Base-by-base conservation (phyloP, 306 rosid genomes). In the Dryas octopetala region DNA sequence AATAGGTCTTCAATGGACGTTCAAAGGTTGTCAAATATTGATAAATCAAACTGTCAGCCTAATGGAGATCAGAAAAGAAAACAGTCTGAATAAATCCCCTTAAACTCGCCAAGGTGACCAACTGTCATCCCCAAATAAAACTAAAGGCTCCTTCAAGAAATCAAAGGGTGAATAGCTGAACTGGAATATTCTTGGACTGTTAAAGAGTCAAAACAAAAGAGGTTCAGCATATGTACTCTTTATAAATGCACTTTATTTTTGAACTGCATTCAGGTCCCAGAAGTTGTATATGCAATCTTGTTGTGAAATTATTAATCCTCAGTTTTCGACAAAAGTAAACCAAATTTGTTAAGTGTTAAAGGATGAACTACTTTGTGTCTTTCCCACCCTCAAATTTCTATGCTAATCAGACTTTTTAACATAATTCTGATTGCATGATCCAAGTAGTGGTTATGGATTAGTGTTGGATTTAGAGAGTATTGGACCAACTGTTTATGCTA, bases 181-280 rank as follows among this genome's bases (percentile, higher is more conserved):
- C 77, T 91, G 90, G 89, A 93, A 76, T 4, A 83, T 85, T 69
- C 98, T 93, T 78, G 84, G 97, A 85, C 87, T 89, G 47, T 77
- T 89, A 76, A 82, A 74, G 78, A 62, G 70, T 81, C 84, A 54
- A 83, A 84, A 61, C 66, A 86, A 70, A 81, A 80, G 82, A 67
- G 75, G 84, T 46, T 81, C 84, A 87, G 64, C 75, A 67, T 78
- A 49, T 23, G 23, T 23, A 23, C 23, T 23, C 23, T 50, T 45
- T 78, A 61, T 72, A 79, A 70, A 53, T 62, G 75, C 51, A 44
- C 68, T 60, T 57, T 59, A 40, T 77, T 75, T 38, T 52, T 28
- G 13, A 12, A 60, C 48, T 32, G 19, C 70, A 58, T 62, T 46
- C 43, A 53, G 5, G 75, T 73, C 63, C 64, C 26, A 43, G 74